Evolutionary conservation across 2,329 filamentous ascomycete genomes (phyloP).

Genomic region (Diaporthe aspalathi): DNA sequence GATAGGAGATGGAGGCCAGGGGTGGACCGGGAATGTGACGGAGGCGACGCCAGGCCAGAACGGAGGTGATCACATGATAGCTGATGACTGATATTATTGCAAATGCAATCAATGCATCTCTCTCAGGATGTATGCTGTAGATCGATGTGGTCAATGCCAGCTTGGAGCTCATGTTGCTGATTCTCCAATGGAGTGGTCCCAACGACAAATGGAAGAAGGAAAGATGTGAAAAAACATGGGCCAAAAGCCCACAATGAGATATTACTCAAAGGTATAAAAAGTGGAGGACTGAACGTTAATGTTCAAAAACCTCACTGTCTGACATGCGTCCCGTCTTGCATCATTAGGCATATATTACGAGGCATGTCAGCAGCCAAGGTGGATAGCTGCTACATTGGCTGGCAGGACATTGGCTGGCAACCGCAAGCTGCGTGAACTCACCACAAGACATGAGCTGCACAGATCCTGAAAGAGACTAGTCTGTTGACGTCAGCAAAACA

Average conservation of each 20-base stretch:
- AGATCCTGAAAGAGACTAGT: not conserved
- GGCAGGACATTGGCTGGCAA: no score
- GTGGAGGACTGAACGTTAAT: not conserved
- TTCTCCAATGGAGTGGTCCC: not conserved
- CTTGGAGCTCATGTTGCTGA: not conserved
- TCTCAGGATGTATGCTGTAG: not conserved
- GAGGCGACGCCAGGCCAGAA: slow-evolving; percentile 43
- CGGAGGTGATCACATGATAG: not conserved
- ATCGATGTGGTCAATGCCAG: not conserved
- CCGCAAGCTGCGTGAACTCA: not conserved
- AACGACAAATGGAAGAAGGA: not conserved
- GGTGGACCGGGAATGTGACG: slow-evolving; percentile 45
- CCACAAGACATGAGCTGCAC: not conserved
- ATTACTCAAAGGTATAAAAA: not conserved
- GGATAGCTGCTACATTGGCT: not conserved
- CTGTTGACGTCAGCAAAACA: not conserved
- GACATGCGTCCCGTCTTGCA: not conserved
- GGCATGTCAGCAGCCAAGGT: not conserved
- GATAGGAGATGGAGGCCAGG: slow-evolving; percentile 44
- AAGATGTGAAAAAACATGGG: not conserved
- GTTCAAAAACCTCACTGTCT: not conserved
- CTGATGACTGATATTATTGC: not conserved
- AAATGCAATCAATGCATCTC: not conserved
- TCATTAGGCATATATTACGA: no score
- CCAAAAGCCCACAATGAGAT: not conserved